phyloP scores from a whole-genome alignment of 139 green algal genomes.

The Eudorina sp. region DNA sequence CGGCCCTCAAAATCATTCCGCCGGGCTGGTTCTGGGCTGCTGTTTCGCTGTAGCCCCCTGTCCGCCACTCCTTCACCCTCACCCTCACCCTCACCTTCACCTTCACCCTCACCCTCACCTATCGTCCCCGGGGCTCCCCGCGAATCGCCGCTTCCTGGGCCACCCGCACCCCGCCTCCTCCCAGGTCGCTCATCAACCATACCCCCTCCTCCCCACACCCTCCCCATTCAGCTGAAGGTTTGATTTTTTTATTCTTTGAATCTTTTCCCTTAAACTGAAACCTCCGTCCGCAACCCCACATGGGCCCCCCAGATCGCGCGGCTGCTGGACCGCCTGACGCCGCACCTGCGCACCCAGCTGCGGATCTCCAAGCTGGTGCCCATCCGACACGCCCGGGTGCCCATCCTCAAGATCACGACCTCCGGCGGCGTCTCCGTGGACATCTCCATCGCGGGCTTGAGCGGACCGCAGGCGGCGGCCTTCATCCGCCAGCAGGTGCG shows the following conservation, averaged over 20 bases:
- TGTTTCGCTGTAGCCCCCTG: too few relatives aligned
- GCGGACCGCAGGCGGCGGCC: conserved; percentile 41
- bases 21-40: too few relatives aligned
- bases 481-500: conserved; percentile 53
- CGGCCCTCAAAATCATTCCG: too few relatives aligned
- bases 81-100: too few relatives aligned
- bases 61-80: too few relatives aligned
- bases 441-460: conserved; percentile 59
- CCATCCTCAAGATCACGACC: conserved; percentile 26
- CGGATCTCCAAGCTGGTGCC: background rate
- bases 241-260: too few relatives aligned
- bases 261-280: too few relatives aligned
- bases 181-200: background rate
- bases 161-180: background rate
- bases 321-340: conserved; percentile 34
- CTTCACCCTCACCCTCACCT: too few relatives aligned
- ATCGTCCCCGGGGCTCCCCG: background rate
- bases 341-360: conserved; percentile 9
- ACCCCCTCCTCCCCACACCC: too few relatives aligned
- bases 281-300: too few relatives aligned
- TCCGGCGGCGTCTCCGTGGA: conserved; percentile 45
- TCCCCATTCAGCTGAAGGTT: too few relatives aligned
- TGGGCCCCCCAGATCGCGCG: conserved; percentile 25
- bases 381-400: conserved; percentile 13
- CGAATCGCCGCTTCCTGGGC: background rate